Conservation (phyloP, 805 yeast genomes). For the Kluyveromyces starmeri region DNA sequence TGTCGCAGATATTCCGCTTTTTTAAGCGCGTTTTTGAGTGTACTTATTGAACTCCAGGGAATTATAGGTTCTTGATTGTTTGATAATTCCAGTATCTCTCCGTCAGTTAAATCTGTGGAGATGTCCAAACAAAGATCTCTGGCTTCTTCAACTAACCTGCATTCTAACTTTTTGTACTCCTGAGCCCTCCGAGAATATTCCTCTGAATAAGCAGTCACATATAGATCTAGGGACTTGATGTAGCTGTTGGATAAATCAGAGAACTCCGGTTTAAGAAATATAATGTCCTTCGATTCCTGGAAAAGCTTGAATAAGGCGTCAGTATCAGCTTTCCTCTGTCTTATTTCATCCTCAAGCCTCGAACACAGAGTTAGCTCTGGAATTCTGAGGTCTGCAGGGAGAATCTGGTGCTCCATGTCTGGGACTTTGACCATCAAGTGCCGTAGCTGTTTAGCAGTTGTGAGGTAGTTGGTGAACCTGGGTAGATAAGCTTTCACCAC, state of each 20-base stretch:
- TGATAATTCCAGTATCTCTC: background rate
- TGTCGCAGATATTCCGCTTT: constrained; percentile 21
- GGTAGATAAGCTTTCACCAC: constrained; percentile 28
- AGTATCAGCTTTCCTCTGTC: background rate
- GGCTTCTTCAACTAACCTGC: background rate
- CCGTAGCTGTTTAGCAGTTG: constrained; percentile 7
- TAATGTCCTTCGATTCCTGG: background rate
- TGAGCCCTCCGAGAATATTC: constrained; percentile 5
- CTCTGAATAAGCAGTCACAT: constrained; percentile 3
- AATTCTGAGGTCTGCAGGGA: constrained; percentile 1
- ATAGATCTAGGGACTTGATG: constrained; percentile 1
- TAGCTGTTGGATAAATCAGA: background rate
- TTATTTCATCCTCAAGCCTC: background rate
- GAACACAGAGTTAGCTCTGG: background rate
- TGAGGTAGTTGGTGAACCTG: constrained; percentile 19
- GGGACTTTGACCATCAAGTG: constrained; percentile 2
- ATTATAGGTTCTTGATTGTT: background rate
- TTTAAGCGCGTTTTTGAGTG: constrained; percentile 11
- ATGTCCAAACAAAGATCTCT: constrained; percentile 2
- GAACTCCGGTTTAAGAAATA: background rate
- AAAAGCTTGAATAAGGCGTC: constrained; percentile 2
- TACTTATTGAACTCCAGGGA: constrained; percentile 4
- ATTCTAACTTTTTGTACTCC: background rate
- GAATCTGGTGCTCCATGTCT: constrained; percentile 2
- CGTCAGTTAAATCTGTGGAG: background rate